Conservation (phyloP, 2,329 filamentous ascomycete genomes). For the Elsinoe australis region DNA sequence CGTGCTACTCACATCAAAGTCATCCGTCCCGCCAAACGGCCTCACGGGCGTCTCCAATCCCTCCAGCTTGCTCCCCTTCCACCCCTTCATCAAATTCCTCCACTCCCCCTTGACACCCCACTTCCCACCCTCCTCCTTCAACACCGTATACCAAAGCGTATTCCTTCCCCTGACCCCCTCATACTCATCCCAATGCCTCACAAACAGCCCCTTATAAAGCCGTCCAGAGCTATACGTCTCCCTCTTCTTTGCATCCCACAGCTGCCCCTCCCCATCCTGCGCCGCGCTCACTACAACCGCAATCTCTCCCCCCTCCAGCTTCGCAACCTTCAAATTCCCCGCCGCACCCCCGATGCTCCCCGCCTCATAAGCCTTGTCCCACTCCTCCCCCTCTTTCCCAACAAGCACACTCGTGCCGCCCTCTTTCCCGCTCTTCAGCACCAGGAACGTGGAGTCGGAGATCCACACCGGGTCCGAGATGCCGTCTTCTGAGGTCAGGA, state of each 20-base stretch:
- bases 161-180: conserved; percentile 62
- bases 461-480: conserved; percentile 72
- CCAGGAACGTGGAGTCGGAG: conserved; percentile 53
- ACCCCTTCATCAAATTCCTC: conserved; percentile 54
- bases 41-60: conserved; percentile 62
- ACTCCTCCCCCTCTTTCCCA: conserved; percentile 37
- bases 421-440: conserved; percentile 41
- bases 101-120: conserved; percentile 27
- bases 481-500: conserved; percentile 57
- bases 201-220: conserved; percentile 46
- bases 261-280: conserved; percentile 59
- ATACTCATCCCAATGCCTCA: conserved; percentile 49
- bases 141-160: conserved; percentile 63
- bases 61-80: too few species aligned
- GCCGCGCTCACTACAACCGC: conserved; percentile 30
- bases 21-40: conserved; percentile 70
- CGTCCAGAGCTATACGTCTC: conserved; percentile 41
- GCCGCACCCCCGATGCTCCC: conserved; percentile 28
- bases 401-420: too few species aligned
- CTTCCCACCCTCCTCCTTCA: conserved; percentile 37
- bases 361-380: conserved; percentile 32
- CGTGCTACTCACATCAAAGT: conserved; percentile 63
- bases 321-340: conserved; percentile 22
- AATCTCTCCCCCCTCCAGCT: conserved; percentile 39
- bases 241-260: conserved; percentile 48